Conservation (phyloP, 1,284 basidiomycete species). For the Erythrobasidium hasegawianum region DNA sequence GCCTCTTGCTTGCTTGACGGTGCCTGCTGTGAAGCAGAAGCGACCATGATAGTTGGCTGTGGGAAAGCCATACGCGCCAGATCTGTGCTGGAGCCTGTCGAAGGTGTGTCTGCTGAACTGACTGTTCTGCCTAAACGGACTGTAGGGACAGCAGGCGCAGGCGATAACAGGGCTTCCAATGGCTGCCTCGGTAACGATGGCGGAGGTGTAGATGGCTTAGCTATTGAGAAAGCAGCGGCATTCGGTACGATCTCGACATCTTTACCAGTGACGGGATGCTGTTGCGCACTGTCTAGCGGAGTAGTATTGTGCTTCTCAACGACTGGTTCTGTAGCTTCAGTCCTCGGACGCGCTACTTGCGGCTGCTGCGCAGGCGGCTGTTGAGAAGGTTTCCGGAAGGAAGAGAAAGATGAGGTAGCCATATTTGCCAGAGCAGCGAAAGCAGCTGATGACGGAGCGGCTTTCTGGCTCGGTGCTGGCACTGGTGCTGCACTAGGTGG, state of each 20-base stretch:
- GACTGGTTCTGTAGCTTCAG: not conserved
- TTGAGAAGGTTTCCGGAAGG: not conserved
- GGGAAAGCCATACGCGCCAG: constrained; percentile 29
- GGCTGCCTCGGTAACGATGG: not conserved
- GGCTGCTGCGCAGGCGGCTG: not conserved
- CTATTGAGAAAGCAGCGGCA: too few relatives aligned
- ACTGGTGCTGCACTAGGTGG: not conserved
- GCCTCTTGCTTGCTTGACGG: not conserved
- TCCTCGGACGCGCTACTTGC: not conserved
- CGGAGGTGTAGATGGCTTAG: too few relatives aligned
- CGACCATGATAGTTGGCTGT: constrained; percentile 28
- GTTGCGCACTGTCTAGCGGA: not conserved
- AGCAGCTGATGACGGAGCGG: constrained; percentile 4
- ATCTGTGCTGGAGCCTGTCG: not conserved
- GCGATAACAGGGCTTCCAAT: constrained; percentile 2
- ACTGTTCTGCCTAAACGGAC: constrained; percentile 14
- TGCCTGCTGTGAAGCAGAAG: not conserved
- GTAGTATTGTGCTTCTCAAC: not conserved
- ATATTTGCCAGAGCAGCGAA: constrained; percentile 15
- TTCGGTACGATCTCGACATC: too few relatives aligned
- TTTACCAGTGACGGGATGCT: too few relatives aligned
- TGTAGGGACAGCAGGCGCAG: constrained; percentile 7
- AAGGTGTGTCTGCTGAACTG: not conserved
- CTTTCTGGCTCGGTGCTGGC: constrained; percentile 4
- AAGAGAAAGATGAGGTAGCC: not conserved